A percentile compares a stretch with the other conserved stretches of the same genome.
phyloP scores from a whole-genome alignment of 2,329 filamentous ascomycete genomes.

The Ophiocordyceps camponoti-leonardi region DNA sequence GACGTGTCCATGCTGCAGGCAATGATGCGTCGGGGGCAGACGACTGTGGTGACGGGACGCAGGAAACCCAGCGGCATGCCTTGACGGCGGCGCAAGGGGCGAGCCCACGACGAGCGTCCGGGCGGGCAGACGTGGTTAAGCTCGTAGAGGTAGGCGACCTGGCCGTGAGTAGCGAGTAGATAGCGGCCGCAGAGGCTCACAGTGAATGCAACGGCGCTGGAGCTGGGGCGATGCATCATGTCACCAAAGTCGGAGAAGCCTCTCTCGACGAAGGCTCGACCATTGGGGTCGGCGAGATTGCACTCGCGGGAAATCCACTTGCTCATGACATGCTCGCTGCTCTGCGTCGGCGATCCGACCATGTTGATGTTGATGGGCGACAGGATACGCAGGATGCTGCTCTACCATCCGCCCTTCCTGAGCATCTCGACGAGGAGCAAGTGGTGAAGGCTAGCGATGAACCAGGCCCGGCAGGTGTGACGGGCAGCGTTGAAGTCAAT shows the following conservation, averaged over 20 bases:
- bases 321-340: conserved; percentile 18
- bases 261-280: conserved; percentile 14
- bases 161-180: conserved; percentile 34
- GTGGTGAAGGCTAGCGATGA: conserved; percentile 35
- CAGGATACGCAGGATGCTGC: conserved; percentile 12
- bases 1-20: conserved; percentile 47
- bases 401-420: conserved; percentile 36
- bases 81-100: conserved; percentile 8
- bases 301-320: conserved; percentile 25
- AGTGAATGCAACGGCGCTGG: conserved; percentile 21
- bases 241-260: conserved; percentile 19
- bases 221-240: conserved; percentile 8
- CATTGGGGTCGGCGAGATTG: conserved; percentile 5
- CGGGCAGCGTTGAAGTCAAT: conserved; percentile 40
- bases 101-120: conserved; percentile 8
- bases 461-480: conserved; percentile 42
- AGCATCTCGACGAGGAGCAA: conserved; percentile 34
- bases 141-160: conserved; percentile 38
- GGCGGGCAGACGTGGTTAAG: conserved; percentile 17
- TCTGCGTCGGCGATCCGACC: conserved; percentile 3
- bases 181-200: conserved; percentile 41
- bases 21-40: conserved; percentile 38
- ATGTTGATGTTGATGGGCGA: conserved; percentile 6
- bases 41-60: conserved; percentile 30
- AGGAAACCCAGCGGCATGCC: conserved; percentile 12